Evolutionary conservation across 2,329 filamentous ascomycete species (phyloP).

Genomic region (Cladosporium sp.): DNA sequence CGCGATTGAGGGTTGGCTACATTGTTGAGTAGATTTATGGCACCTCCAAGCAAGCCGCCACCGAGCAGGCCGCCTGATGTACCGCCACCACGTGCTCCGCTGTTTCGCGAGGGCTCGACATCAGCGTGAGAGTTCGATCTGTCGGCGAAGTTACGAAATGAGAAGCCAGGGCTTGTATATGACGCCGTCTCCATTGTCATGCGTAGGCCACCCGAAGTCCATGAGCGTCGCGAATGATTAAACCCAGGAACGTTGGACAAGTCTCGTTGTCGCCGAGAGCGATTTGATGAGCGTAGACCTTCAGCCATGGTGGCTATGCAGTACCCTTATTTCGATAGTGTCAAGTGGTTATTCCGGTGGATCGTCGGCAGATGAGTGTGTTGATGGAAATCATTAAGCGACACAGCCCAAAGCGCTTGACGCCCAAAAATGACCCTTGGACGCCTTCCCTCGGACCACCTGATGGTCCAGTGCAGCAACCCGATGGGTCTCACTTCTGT

Average conservation of each 20-base stretch:
- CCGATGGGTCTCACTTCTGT: background rate
- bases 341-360: background rate
- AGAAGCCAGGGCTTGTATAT: conserved; percentile 29
- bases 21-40: conserved; percentile 30
- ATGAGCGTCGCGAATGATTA: conserved; percentile 26
- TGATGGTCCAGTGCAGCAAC: background rate
- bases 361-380: conserved; percentile 2
- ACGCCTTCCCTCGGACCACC: background rate
- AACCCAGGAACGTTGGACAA: conserved; percentile 16
- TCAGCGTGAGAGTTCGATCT: background rate
- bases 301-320: background rate
- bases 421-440: conserved; percentile 1
- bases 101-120: conserved; percentile 4
- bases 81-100: background rate
- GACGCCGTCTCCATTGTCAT: conserved; percentile 32
- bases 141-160: conserved; percentile 25
- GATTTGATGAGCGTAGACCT: background rate
- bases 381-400: background rate
- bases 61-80: conserved; percentile 19
- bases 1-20: conserved; percentile 13
- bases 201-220: conserved; percentile 30
- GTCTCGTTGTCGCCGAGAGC: conserved; percentile 10
- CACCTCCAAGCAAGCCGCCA: conserved; percentile 29
- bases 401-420: conserved; percentile 1
- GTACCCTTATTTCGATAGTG: background rate